phyloP scores from a whole-genome alignment of 2,329 filamentous ascomycete genomes.

The Colletotrichum melonis region DNA sequence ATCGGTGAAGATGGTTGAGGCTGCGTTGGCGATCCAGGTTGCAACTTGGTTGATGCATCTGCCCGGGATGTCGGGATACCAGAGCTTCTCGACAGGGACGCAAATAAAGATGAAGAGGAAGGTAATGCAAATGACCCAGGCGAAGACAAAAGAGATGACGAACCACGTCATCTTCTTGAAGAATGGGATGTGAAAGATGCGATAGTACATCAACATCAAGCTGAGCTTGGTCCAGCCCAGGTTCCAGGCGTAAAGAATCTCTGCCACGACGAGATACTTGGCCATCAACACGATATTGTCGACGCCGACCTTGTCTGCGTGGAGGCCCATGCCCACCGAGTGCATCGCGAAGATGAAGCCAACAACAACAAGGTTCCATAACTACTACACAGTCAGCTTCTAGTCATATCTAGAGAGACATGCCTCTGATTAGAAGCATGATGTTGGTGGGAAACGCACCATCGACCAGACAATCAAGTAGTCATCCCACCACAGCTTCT shows the following conservation, averaged over 20 bases:
- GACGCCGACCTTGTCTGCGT: slow-evolving; percentile 51
- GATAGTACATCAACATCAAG: slow-evolving; percentile 63
- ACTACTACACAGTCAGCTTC: slow-evolving; percentile 38
- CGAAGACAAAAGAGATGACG: slow-evolving; percentile 55
- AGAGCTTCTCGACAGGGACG: slow-evolving; percentile 60
- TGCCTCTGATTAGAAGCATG: background rate
- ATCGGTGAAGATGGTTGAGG: slow-evolving; percentile 59
- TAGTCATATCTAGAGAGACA: background rate
- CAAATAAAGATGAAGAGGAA: slow-evolving; percentile 65
- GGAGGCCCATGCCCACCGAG: slow-evolving; percentile 56
- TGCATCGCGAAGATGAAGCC: slow-evolving; percentile 62
- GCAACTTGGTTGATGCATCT: slow-evolving; percentile 61
- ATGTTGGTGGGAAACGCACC: slow-evolving; percentile 44
- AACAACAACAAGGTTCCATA: slow-evolving; percentile 55
- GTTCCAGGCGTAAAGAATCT: slow-evolving; percentile 60
- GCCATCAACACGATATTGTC: slow-evolving; percentile 54
- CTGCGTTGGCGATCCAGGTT: slow-evolving; percentile 62
- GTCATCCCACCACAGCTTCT: slow-evolving; percentile 63
- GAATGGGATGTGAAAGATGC: slow-evolving; percentile 59
- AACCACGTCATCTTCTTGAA: slow-evolving; percentile 55
- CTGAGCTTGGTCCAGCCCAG: slow-evolving; percentile 62
- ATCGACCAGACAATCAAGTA: slow-evolving; percentile 60
- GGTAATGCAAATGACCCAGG: slow-evolving; percentile 60
- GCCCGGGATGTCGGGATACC: slow-evolving; percentile 57
- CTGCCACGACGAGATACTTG: slow-evolving; percentile 59